A percentile compares a stretch with the other conserved stretches of the same genome.
phyloP scores from a whole-genome alignment of 768 basidiomycete genomes.

The Suillus bovinus region DNA sequence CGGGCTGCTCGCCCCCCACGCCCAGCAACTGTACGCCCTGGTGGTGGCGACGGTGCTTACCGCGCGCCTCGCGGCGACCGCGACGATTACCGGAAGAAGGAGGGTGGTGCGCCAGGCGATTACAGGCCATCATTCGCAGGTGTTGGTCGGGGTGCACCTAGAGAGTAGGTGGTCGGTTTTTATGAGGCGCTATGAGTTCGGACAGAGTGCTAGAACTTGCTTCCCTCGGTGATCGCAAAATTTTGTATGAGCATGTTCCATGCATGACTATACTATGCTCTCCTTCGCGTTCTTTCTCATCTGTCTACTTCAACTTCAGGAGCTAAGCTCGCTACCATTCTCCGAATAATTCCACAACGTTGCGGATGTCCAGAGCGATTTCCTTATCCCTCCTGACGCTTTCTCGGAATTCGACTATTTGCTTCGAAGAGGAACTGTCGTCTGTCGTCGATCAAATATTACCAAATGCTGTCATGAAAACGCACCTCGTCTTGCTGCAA shows the following conservation, averaged over 20 bases:
- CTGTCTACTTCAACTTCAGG: slow-evolving; percentile 2
- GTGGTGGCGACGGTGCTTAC: slow-evolving; percentile 75
- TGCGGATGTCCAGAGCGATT: slow-evolving; percentile 27
- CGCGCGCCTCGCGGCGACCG: slow-evolving; percentile 87
- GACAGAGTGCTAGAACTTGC: slow-evolving; percentile 3
- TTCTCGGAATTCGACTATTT: slow-evolving; percentile 47
- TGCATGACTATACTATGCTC: slow-evolving; percentile 29
- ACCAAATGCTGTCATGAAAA: background rate
- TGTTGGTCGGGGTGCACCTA: slow-evolving; percentile 85
- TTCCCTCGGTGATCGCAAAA: slow-evolving; percentile 16
- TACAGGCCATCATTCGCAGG: slow-evolving; percentile 88
- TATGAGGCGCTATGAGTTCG: slow-evolving; percentile 5
- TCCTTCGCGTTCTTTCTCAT: slow-evolving; percentile 7
- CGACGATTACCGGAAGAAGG: slow-evolving; percentile 89
- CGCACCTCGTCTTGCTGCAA: slow-evolving; percentile 50
- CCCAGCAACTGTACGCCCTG: slow-evolving; percentile 72
- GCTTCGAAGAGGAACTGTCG: slow-evolving; percentile 52
- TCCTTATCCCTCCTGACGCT: slow-evolving; percentile 21
- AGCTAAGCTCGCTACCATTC: slow-evolving; percentile 15
- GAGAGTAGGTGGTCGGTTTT: slow-evolving; percentile 44
- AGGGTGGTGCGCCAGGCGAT: slow-evolving; percentile 83
- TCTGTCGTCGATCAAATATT: background rate
- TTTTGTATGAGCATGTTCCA: slow-evolving; percentile 30
- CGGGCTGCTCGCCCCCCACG: slow-evolving; percentile 88
- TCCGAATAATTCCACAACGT: slow-evolving; percentile 48